These are phyloP conservation scores for Epichloe typhina DNA, from an alignment of 2,329 filamentous ascomycete genomes.

Conservation along the genomic window DNA sequence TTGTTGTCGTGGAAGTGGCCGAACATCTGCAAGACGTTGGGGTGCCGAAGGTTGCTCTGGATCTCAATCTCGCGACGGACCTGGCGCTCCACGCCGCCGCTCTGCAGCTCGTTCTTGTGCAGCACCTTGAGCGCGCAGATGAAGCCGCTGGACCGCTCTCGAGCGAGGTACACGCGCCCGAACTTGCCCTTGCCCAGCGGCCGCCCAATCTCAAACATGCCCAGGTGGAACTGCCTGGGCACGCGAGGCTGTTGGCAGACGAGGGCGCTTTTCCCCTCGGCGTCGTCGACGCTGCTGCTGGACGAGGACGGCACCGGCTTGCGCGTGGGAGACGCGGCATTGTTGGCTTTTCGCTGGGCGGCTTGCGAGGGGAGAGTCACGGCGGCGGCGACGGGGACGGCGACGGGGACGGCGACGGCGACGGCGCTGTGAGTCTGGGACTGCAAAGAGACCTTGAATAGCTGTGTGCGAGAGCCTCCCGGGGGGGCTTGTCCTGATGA, in stretches of 20 bases:
- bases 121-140: constrained; percentile 61
- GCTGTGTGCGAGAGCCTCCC: constrained; percentile 56
- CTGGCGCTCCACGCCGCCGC: constrained; percentile 56
- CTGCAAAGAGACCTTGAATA: constrained; percentile 77
- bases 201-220: constrained; percentile 66
- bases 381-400: constrained; percentile 47
- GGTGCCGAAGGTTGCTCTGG: constrained; percentile 57
- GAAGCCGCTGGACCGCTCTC: constrained; percentile 52
- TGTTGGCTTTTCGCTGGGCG: constrained; percentile 37
- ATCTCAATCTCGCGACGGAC: constrained; percentile 62
- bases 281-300: constrained; percentile 42
- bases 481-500: constrained; percentile 28
- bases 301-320: constrained; percentile 34
- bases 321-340: constrained; percentile 36
- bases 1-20: constrained; percentile 62
- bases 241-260: constrained; percentile 1
- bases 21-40: constrained; percentile 49
- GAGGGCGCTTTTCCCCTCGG: background rate
- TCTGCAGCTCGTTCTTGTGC: constrained; percentile 56
- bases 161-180: constrained; percentile 58
- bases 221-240: constrained; percentile 16
- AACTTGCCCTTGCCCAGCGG: constrained; percentile 64
- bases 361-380: constrained; percentile 58
- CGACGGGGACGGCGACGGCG: constrained; percentile 34
- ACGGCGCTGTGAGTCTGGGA: constrained; percentile 57